A percentile compares a stretch with the other conserved stretches of the same genome.
Evolutionary conservation across 148 eudicot genomes (phyloP).

Genomic region (Cornus kousa): DNA sequence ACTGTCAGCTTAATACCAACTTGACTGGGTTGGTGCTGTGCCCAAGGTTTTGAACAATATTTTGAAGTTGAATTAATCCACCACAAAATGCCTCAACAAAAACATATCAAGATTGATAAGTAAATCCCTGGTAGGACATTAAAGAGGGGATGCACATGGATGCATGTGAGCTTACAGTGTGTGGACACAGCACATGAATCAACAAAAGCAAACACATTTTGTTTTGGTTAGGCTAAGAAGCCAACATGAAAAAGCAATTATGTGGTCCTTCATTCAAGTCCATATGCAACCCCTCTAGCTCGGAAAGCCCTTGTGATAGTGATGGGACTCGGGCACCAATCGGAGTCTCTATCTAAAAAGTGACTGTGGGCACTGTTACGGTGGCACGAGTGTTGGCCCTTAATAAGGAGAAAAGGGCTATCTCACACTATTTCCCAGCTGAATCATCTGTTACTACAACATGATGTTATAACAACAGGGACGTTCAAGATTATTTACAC

Average conservation of each 20-base stretch:
- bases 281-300: neutral
- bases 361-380: neutral
- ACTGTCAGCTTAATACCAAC: neutral
- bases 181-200: neutral
- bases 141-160: slow-evolving; percentile 30
- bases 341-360: neutral
- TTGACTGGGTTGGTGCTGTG: neutral
- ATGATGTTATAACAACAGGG: too few relatives aligned
- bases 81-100: neutral
- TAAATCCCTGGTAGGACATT: neutral
- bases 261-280: neutral
- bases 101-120: neutral
- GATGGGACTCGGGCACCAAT: neutral
- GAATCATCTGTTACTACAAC: too few relatives aligned
- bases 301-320: neutral
- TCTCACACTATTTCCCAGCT: too few relatives aligned
- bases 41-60: neutral
- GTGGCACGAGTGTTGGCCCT: slow-evolving; percentile 1
- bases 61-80: neutral
- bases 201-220: neutral
- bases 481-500: too few relatives aligned
- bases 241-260: too few relatives aligned
- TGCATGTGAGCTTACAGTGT: slow-evolving; percentile 36
- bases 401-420: neutral
- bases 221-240: neutral